Percentiles rank a stretch among this genome's conserved stretches.
phyloP scores from a whole-genome alignment of 2,329 filamentous ascomycete genomes.

The Paecilomyces variotii region DNA sequence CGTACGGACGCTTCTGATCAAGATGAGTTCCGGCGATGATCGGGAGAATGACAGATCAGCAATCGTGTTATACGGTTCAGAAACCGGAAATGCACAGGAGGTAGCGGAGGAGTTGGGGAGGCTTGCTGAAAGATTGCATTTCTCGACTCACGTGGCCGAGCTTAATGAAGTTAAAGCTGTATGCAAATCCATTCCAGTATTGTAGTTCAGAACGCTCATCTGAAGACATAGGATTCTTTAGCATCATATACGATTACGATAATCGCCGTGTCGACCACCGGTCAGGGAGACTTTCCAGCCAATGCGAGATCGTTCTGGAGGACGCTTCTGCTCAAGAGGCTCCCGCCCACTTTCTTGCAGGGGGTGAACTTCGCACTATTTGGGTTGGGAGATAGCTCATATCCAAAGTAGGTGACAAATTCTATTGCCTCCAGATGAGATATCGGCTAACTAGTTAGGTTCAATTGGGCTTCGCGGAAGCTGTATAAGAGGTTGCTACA shows the following conservation, averaged over 20 bases:
- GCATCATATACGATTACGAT: conserved; percentile 40
- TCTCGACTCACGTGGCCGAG: conserved; percentile 65
- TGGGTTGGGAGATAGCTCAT: conserved; percentile 89
- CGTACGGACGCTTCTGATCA: conserved; percentile 3
- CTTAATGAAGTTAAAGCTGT: conserved; percentile 71
- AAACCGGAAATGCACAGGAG: conserved; percentile 91
- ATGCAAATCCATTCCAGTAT: conserved; percentile 12
- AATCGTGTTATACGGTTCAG: conserved; percentile 83
- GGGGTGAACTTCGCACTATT: conserved; percentile 73
- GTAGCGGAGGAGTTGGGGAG: conserved; percentile 76
- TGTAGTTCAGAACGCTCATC: neutral
- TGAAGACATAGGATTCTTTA: conserved; percentile 22
- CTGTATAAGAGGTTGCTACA: conserved; percentile 76
- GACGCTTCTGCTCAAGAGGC: conserved; percentile 67
- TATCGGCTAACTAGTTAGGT: conserved; percentile 44
- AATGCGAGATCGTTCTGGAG: conserved; percentile 83
- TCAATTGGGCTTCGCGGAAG: conserved; percentile 88
- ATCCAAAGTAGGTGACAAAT: conserved; percentile 61
- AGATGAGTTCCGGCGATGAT: conserved; percentile 16
- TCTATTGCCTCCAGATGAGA: neutral
- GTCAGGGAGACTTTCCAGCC: conserved; percentile 83
- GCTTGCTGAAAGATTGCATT: conserved; percentile 67
- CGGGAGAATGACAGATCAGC: conserved; percentile 35
- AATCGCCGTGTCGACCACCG: conserved; percentile 83
- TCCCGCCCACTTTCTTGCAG: conserved; percentile 62